Conservation (phyloP, 2,329 filamentous ascomycete species). For the Akanthomyces dipterigenus region DNA sequence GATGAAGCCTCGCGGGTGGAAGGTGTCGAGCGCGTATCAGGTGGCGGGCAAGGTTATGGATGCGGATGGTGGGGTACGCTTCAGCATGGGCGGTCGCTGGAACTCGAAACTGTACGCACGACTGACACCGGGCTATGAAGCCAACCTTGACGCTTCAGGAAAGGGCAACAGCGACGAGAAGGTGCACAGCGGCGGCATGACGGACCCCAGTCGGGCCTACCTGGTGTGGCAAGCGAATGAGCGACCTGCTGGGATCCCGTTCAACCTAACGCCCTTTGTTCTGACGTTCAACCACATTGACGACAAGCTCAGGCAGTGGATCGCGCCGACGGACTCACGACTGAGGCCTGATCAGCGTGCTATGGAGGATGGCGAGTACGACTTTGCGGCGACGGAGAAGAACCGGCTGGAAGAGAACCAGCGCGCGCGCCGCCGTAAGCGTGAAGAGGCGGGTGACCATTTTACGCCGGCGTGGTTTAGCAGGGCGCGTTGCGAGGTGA, state of each 20-base stretch:
- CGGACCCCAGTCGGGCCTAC: conserved; percentile 69
- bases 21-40: conserved; percentile 83
- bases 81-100: conserved; percentile 91
- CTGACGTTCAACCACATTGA: conserved; percentile 89
- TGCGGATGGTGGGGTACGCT: conserved; percentile 68
- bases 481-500: conserved; percentile 65
- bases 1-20: conserved; percentile 96
- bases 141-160: conserved; percentile 54
- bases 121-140: conserved; percentile 84
- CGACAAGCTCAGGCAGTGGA: conserved; percentile 65
- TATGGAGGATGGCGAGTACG: conserved; percentile 98
- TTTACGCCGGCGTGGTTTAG: conserved; percentile 82
- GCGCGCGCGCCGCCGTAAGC: conserved; percentile 62
- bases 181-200: conserved; percentile 45
- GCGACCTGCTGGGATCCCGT: conserved; percentile 78
- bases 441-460: conserved; percentile 73
- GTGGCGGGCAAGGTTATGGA: conserved; percentile 82
- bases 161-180: conserved; percentile 29
- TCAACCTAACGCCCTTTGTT: conserved; percentile 95
- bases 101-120: conserved; percentile 96
- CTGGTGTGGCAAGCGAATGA: conserved; percentile 87
- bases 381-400: conserved; percentile 88
- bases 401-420: conserved; percentile 90
- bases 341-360: conserved; percentile 89
- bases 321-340: conserved; percentile 92